phyloP scores from a whole-genome alignment of 768 basidiomycete species.

The Boletellus ananas region DNA sequence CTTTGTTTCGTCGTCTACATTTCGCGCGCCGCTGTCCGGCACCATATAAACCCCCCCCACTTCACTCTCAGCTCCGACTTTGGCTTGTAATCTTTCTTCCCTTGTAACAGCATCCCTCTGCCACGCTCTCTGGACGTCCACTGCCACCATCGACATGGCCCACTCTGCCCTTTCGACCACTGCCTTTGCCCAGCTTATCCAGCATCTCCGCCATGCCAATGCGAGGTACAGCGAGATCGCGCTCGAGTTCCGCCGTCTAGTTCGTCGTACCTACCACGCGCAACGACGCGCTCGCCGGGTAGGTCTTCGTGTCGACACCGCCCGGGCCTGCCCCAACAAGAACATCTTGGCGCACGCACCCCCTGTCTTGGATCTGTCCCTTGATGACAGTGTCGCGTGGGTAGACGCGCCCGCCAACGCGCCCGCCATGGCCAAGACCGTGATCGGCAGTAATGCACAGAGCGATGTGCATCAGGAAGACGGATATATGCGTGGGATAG shows the following conservation, averaged over 20 bases:
- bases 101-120: not conserved
- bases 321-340: conserved; percentile 34
- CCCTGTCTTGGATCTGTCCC: conserved; percentile 16
- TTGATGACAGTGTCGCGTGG: conserved; percentile 26
- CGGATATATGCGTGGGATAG: conserved; percentile 6
- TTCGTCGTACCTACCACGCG: conserved; percentile 43
- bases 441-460: not conserved
- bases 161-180: conserved; percentile 28
- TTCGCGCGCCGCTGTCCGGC: too few relatives aligned
- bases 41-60: too few relatives aligned
- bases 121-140: conserved; percentile 7
- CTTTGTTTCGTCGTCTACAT: too few relatives aligned
- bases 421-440: not conserved
- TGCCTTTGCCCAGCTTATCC: conserved; percentile 36
- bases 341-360: conserved; percentile 31
- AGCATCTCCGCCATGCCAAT: conserved; percentile 44
- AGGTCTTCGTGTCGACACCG: conserved; percentile 42
- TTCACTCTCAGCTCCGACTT: too few relatives aligned
- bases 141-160: conserved; percentile 7
- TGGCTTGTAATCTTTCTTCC: not conserved
- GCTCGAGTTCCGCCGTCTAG: conserved; percentile 33
- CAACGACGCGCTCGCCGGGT: conserved; percentile 42
- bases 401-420: not conserved
- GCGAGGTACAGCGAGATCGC: conserved; percentile 40
- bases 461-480: too few relatives aligned